phyloP scores from a whole-genome alignment of 2,329 filamentous ascomycete genomes.

The Botryosphaeria dothidea region DNA sequence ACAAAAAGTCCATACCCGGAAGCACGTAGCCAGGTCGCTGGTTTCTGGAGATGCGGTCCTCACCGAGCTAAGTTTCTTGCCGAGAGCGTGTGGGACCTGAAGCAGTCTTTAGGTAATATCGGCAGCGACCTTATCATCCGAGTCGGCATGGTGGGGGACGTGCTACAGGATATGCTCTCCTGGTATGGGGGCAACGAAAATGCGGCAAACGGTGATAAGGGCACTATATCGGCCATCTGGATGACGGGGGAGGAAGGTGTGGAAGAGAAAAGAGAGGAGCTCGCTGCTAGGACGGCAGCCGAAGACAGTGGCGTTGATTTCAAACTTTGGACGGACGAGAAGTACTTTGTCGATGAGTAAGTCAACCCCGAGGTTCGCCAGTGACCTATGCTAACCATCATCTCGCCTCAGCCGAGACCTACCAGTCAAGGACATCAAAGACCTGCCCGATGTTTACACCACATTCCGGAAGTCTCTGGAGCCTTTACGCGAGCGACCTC shows the following conservation, averaged over 20 bases:
- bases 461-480: slow-evolving; percentile 73
- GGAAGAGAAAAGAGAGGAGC: slow-evolving; percentile 69
- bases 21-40: slow-evolving; percentile 64
- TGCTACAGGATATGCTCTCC: slow-evolving; percentile 60
- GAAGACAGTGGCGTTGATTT: slow-evolving; percentile 58
- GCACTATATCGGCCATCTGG: slow-evolving; percentile 58
- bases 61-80: slow-evolving; percentile 72
- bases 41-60: slow-evolving; percentile 73
- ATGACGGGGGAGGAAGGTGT: slow-evolving; percentile 67
- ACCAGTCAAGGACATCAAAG: slow-evolving; percentile 55
- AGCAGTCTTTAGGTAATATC: slow-evolving; percentile 59
- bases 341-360: slow-evolving; percentile 78
- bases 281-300: slow-evolving; percentile 55
- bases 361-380: slow-evolving; percentile 34
- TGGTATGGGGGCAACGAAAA: slow-evolving; percentile 31
- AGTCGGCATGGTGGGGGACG: slow-evolving; percentile 62
- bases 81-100: slow-evolving; percentile 73
- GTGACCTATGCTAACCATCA: background rate
- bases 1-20: slow-evolving; percentile 65
- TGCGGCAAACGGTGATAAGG: slow-evolving; percentile 6
- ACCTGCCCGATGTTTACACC: slow-evolving; percentile 75
- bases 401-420: slow-evolving; percentile 61
- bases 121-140: slow-evolving; percentile 63
- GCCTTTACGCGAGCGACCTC: slow-evolving; percentile 66
- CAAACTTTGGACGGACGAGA: slow-evolving; percentile 70